These are phyloP conservation scores for Rugonectria rugulosa DNA, from an alignment of 2,329 filamentous ascomycete species.

Conservation along the genomic window DNA sequence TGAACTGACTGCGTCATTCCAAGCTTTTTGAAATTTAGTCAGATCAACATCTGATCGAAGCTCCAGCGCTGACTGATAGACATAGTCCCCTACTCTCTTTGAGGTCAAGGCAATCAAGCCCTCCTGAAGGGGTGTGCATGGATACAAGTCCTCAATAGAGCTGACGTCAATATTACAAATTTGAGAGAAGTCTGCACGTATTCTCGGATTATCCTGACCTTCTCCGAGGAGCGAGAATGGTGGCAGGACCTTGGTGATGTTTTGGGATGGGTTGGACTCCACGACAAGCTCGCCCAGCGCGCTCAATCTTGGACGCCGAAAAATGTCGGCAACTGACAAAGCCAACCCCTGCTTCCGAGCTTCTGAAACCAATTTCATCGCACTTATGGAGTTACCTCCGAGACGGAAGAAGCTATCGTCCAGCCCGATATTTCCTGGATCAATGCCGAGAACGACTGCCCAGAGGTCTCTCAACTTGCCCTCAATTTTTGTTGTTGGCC, in stretches of 20 bases:
- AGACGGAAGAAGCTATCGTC: constrained; percentile 38
- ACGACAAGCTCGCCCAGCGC: neutral
- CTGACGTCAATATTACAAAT: neutral
- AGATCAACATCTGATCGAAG: neutral
- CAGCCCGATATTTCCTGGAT: constrained; percentile 38
- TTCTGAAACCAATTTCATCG: constrained; percentile 28
- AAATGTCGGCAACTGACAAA: neutral
- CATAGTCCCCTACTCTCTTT: neutral
- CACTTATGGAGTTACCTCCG: constrained; percentile 39
- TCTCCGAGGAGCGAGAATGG: neutral
- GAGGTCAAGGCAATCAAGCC: constrained; percentile 3
- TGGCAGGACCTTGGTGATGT: neutral
- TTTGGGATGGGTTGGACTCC: neutral
- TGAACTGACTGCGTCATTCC: neutral
- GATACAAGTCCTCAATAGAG: constrained; percentile 10
- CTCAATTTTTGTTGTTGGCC: neutral
- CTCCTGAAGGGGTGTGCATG: constrained; percentile 4
- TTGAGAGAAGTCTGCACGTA: neutral
- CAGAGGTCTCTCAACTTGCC: neutral
- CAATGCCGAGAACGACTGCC: neutral
- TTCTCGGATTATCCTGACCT: neutral
- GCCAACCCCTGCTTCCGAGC: constrained; percentile 7
- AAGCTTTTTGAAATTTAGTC: neutral
- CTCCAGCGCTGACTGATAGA: neutral
- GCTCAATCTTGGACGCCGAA: neutral